Evolutionary conservation across 495 filamentous ascomycete species (phyloP), one percentile per base, ranked within the genome.

Genomic region (Penicillium samsonianum): DNA sequence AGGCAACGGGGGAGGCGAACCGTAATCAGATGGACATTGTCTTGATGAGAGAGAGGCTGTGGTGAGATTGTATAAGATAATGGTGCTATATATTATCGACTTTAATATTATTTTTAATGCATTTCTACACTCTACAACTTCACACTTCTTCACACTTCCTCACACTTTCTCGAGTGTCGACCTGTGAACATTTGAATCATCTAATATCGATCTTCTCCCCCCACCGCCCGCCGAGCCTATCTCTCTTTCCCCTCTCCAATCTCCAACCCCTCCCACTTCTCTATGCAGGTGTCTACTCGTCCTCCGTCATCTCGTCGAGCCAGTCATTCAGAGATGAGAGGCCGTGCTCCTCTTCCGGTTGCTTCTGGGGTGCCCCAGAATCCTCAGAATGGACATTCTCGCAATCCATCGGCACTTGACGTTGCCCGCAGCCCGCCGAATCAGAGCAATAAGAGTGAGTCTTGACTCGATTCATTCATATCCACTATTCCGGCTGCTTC

Each of bases 391-490:
- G 76, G 75, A 38, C 77, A 80, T 62, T 65, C 76, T 58, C 77
- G 77, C 67, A 80, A 73, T 65, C 68, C 62, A 33, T 77, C 76
- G 14, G 75, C 71, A 52, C 73, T 75, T 57, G 77, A 80, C 52
- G 74, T 80, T 73, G 69, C 76, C 57, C 81, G 91, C 65, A 96
- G 91, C 71, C 92, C 92, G 45, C 91, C 92, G 7, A 87, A 86
- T 65, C 73, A 76, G 50, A 78, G 67, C 65, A 84, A 81, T 64
- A 88, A 90, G 75, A 93, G 88, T 92, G 73, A 67, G 86, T 77
- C 23, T 5, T 50, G n/a, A 28, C 43, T 46, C 22, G 41, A 17
- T 35, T 45, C 17, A 12, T 54, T 35, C 45, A 14, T 26, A 33
- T 17, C 33, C 52, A 28, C 16, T 12, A 28, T 11, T 50, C 35